Percentiles rank a stretch among this genome's conserved stretches.
Conservation (phyloP, 2,329 filamentous ascomycete species). For the Xylaria sp. region DNA sequence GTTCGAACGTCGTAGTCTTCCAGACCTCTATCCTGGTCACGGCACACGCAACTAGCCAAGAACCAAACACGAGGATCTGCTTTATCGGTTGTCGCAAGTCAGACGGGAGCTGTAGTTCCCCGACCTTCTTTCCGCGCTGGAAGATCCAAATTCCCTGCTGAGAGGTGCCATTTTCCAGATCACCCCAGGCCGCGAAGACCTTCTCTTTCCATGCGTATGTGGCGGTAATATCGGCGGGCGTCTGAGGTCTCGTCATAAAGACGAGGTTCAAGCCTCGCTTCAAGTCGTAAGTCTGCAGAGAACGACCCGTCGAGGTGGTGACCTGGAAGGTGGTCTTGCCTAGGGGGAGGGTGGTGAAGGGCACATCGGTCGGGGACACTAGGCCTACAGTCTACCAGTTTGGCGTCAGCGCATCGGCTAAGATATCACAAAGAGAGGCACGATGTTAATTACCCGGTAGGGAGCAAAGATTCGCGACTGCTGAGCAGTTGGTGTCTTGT, state of each 20-base stretch:
- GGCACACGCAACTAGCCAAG: constrained; percentile 82
- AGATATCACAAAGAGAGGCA: background rate
- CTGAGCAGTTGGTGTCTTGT: constrained; percentile 37
- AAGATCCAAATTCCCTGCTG: constrained; percentile 79
- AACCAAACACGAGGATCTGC: constrained; percentile 76
- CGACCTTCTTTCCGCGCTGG: constrained; percentile 81
- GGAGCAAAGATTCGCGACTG: constrained; percentile 86
- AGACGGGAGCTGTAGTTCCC: constrained; percentile 63
- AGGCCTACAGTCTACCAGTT: constrained; percentile 73
- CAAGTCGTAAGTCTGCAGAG: constrained; percentile 92
- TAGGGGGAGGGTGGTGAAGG: constrained; percentile 81
- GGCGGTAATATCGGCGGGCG: constrained; percentile 77
- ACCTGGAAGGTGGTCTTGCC: constrained; percentile 97
- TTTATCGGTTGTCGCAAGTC: constrained; percentile 66
- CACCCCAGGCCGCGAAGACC: constrained; percentile 86
- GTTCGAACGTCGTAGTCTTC: constrained; percentile 76
- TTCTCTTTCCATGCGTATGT: constrained; percentile 82
- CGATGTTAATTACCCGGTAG: constrained; percentile 60
- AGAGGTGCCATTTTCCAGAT: constrained; percentile 43
- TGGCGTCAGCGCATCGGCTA: constrained; percentile 5
- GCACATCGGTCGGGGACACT: constrained; percentile 83
- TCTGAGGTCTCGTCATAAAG: constrained; percentile 89
- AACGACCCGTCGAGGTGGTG: constrained; percentile 86
- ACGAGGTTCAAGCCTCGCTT: constrained; percentile 84
- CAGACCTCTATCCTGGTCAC: constrained; percentile 77